Evolutionary conservation across 2,329 filamentous ascomycete species (phyloP).

Genomic region (Penicillium capsulatum): DNA sequence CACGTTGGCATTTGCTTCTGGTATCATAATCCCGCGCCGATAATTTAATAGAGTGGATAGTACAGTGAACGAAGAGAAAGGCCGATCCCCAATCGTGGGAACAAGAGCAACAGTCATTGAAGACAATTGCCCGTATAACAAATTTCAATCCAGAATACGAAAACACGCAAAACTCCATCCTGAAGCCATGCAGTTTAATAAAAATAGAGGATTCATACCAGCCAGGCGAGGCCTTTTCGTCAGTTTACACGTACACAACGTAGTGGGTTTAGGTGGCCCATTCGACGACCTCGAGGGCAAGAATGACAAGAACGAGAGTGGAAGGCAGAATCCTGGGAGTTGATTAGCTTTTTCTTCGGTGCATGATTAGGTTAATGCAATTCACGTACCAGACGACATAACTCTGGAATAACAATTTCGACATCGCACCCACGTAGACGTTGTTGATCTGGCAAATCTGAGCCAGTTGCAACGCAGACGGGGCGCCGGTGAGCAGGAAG

Average conservation of each 20-base stretch:
- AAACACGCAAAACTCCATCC: not conserved
- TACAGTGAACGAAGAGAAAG: too few relatives aligned
- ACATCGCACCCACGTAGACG: slow-evolving; percentile 94
- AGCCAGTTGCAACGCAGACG: slow-evolving; percentile 86
- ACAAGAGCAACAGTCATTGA: too few relatives aligned
- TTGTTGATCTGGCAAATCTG: slow-evolving; percentile 99
- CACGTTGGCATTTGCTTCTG: too few relatives aligned
- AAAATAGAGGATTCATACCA: not conserved
- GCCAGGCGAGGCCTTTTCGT: slow-evolving; percentile 2
- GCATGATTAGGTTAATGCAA: not conserved
- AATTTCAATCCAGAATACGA: not conserved
- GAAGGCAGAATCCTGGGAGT: slow-evolving; percentile 77
- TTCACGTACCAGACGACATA: slow-evolving; percentile 80
- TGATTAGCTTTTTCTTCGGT: slow-evolving; percentile 9
- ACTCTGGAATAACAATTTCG: slow-evolving; percentile 87
- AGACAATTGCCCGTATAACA: not conserved
- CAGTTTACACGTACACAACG: slow-evolving; percentile 1
- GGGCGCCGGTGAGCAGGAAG: slow-evolving; percentile 91
- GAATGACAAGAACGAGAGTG: slow-evolving; percentile 83
- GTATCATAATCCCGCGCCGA: too few relatives aligned
- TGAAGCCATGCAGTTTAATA: not conserved
- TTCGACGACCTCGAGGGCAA: slow-evolving; percentile 85
- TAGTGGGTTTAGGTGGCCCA: slow-evolving; percentile 57
- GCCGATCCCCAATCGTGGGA: too few relatives aligned
- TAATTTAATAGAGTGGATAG: too few relatives aligned